A percentile compares a stretch with the other conserved stretches of the same genome.
These are phyloP conservation scores for Fusarium algeriense DNA, from an alignment of 2,329 filamentous ascomycete species.

Conservation along the genomic window DNA sequence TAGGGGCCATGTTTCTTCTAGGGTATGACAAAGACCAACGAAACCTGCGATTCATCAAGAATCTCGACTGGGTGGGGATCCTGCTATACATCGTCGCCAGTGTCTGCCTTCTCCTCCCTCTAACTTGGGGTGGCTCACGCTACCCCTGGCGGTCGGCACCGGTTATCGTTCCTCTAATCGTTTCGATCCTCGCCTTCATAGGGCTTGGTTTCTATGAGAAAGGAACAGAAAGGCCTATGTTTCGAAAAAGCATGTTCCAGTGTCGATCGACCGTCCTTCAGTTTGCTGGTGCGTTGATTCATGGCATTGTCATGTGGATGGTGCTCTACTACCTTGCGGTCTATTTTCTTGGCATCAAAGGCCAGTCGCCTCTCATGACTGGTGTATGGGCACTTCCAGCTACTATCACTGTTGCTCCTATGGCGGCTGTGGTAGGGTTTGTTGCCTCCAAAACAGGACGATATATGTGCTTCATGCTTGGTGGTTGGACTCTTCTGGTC, in stretches of 20 bases:
- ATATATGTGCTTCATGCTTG: slow-evolving; percentile 72
- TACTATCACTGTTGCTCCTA: slow-evolving; percentile 73
- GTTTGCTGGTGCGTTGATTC: slow-evolving; percentile 39
- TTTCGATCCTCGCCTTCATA: slow-evolving; percentile 64
- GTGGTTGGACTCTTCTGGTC: slow-evolving; percentile 71
- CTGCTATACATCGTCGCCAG: slow-evolving; percentile 62
- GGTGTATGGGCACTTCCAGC: slow-evolving; percentile 68
- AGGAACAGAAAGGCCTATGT: slow-evolving; percentile 38
- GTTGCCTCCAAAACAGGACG: slow-evolving; percentile 66
- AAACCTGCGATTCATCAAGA: slow-evolving; percentile 14
- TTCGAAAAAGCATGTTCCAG: slow-evolving; percentile 40
- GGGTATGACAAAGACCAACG: slow-evolving; percentile 38
- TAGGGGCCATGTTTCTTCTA: slow-evolving; percentile 46
- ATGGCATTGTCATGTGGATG: slow-evolving; percentile 48
- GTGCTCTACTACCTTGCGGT: slow-evolving; percentile 47
- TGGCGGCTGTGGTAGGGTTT: slow-evolving; percentile 67
- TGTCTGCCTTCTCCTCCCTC: slow-evolving; percentile 30
- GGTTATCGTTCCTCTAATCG: slow-evolving; percentile 68
- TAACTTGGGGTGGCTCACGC: slow-evolving; percentile 35
- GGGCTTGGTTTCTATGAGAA: slow-evolving; percentile 39
- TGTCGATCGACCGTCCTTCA: slow-evolving; percentile 38
- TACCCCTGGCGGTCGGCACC: slow-evolving; percentile 42
- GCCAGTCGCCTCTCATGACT: slow-evolving; percentile 39
- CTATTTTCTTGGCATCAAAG: slow-evolving; percentile 45
- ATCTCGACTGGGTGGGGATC: slow-evolving; percentile 73